phyloP scores from a whole-genome alignment of 1,139 yeast genomes.

The Blastobotrys arbuscula region DNA sequence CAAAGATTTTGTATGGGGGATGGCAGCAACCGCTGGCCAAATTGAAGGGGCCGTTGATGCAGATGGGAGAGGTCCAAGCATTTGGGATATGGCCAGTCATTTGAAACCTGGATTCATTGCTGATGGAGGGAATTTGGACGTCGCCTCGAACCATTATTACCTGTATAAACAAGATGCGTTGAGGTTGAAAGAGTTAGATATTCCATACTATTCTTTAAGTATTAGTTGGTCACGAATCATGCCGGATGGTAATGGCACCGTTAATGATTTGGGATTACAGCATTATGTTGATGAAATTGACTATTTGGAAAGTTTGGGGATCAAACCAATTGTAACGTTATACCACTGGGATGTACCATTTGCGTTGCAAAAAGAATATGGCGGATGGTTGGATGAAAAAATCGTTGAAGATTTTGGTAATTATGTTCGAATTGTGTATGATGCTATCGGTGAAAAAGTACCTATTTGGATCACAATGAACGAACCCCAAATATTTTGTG shows the following conservation, averaged over 20 bases:
- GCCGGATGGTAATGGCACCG: constrained; percentile 34
- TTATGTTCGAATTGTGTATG: constrained; percentile 34
- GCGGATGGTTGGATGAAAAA: constrained; percentile 32
- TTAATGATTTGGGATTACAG: constrained; percentile 34
- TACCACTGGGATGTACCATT: constrained; percentile 31
- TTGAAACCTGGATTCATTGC: constrained; percentile 16
- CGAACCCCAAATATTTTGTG: constrained; percentile 33
- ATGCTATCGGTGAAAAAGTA: constrained; percentile 37
- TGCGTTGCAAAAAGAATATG: constrained; percentile 26
- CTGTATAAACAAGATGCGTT: constrained; percentile 36
- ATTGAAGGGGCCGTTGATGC: constrained; percentile 38
- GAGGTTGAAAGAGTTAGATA: constrained; percentile 36
- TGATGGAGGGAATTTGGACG: constrained; percentile 31
- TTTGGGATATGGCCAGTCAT: constrained; percentile 30
- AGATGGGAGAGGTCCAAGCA: constrained; percentile 37
- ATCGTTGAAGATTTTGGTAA: constrained; percentile 36
- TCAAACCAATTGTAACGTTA: constrained; percentile 36
- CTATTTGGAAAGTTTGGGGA: constrained; percentile 31
- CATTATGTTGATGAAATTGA: constrained; percentile 37
- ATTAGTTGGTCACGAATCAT: constrained; percentile 38
- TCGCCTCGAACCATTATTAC: constrained; percentile 36
- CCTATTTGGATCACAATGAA: constrained; percentile 36
- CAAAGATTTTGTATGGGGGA: constrained; percentile 24
- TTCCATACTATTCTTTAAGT: constrained; percentile 35
- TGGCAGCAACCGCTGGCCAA: constrained; percentile 30